Evolutionary conservation across 2,329 filamentous ascomycete genomes (phyloP), one percentile per base, ranked within the genome.

Genomic region (Fusarium sp.): DNA sequence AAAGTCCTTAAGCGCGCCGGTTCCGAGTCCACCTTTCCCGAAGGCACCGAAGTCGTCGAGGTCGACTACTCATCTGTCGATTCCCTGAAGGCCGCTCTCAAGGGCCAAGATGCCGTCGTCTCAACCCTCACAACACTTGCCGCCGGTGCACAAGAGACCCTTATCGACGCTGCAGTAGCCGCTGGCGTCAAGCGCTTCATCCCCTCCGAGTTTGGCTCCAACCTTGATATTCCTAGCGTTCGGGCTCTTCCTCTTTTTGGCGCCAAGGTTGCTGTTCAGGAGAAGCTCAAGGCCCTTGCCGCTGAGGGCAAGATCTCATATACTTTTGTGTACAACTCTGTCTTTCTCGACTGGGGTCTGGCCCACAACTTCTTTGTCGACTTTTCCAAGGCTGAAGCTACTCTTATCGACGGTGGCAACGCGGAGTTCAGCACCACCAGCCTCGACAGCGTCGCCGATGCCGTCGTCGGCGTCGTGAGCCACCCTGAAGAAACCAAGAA

Each of bases 121-220:
- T 77, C 77, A 1, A 72, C 76, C 4, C 27, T 79, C 42, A 72
- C 67, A 10, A 73, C 74, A 18, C 80, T 81, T 2, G 79, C 82
- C 1, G 77, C 87, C 40, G 78, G 79, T 20, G 61, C 61, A 6
- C 78, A 80, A 58, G 36, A 57, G 8, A 74, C 82, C 10, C 79
- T 90, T 49, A 81, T 90, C 46, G 84, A 90, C 31, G 89, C 88
- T 1, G 84, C 87, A 31, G 79, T 87, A 27, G 82, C 83, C 4
- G 87, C 87, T 4, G 87, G 88, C 5, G 87, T 91, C 0, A 82
- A 87, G 73, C 83, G 87, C 11, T 88, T 90, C 79, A 77, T 91
- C 31, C 87, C 88, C 2, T 85, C 85, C 2, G 88, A 90, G 64
- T 91, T 84, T 53, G 82, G 81, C 33, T 72, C 74, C 44, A 76